Evolutionary conservation across 345 rosid species (phyloP).

Genomic region (Noccaea caerulescens): DNA sequence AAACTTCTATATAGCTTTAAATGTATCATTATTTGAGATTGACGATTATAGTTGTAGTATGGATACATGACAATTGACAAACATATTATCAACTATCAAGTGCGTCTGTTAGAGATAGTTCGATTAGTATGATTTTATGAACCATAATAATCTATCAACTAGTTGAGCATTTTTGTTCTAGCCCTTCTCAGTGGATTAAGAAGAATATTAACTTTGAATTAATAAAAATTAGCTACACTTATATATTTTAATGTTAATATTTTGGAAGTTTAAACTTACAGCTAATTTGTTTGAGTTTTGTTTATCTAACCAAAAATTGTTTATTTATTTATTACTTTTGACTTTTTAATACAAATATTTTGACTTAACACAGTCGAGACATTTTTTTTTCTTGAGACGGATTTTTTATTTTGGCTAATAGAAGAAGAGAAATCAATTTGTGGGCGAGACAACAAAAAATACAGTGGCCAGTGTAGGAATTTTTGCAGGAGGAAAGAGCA

Average conservation of each 20-base stretch:
- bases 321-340: neutral
- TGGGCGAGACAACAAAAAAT: neutral
- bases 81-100: too few species aligned
- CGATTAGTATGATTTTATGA: neutral
- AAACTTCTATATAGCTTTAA: neutral
- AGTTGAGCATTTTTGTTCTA: neutral
- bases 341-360: neutral
- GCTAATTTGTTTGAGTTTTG: neutral
- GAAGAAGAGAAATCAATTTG: constrained; percentile 15
- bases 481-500: constrained; percentile 27
- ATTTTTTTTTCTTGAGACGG: neutral
- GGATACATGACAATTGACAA: too few species aligned
- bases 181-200: neutral
- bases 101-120: neutral
- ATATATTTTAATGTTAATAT: neutral
- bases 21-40: too few species aligned
- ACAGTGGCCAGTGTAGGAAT: constrained; percentile 33
- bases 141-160: neutral
- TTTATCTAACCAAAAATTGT: neutral
- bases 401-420: neutral
- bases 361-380: neutral
- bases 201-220: neutral
- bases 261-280: neutral
- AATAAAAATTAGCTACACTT: neutral
- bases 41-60: too few species aligned